phyloP scores from a whole-genome alignment of 345 rosid species.

The Rhodomyrtus tomentosa region DNA sequence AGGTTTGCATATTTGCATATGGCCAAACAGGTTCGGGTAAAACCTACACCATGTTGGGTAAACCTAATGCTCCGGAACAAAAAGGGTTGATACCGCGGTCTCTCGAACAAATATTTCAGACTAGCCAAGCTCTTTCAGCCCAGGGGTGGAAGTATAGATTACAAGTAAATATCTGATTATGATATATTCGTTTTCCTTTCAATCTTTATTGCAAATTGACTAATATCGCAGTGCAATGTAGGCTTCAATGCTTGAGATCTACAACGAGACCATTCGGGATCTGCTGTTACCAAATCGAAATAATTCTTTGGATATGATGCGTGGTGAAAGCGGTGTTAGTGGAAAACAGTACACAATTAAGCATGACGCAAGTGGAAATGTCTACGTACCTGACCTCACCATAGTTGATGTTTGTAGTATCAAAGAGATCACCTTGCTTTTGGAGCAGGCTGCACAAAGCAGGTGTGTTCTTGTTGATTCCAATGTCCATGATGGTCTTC shows the following conservation, averaged over 20 bases:
- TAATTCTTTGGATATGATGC: slow-evolving; percentile 19
- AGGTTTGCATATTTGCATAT: slow-evolving; percentile 98
- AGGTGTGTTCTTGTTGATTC: slow-evolving; percentile 29
- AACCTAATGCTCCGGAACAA: slow-evolving; percentile 50
- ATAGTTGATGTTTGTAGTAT: slow-evolving; percentile 71
- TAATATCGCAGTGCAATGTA: slow-evolving; percentile 3
- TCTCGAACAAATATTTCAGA: slow-evolving; percentile 74
- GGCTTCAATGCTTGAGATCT: slow-evolving; percentile 98
- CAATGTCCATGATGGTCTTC: background rate
- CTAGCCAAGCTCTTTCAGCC: slow-evolving; percentile 51
- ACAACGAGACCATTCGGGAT: slow-evolving; percentile 86
- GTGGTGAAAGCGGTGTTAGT: slow-evolving; percentile 36
- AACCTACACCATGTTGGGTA: slow-evolving; percentile 99
- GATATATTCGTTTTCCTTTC: background rate
- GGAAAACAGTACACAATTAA: slow-evolving; percentile 76
- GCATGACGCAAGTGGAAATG: slow-evolving; percentile 76
- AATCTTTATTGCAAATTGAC: background rate
- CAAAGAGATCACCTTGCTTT: slow-evolving; percentile 61
- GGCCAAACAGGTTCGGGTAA: slow-evolving; percentile 99
- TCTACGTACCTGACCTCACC: slow-evolving; percentile 75
- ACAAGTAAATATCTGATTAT: slow-evolving; percentile 43
- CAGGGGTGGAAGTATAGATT: slow-evolving; percentile 97
- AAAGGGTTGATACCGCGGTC: slow-evolving; percentile 94
- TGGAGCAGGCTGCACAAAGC: slow-evolving; percentile 83
- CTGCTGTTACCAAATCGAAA: slow-evolving; percentile 42